phyloP scores from a whole-genome alignment of 805 yeast genomes.

The Saccharomycopsis javanensis region DNA sequence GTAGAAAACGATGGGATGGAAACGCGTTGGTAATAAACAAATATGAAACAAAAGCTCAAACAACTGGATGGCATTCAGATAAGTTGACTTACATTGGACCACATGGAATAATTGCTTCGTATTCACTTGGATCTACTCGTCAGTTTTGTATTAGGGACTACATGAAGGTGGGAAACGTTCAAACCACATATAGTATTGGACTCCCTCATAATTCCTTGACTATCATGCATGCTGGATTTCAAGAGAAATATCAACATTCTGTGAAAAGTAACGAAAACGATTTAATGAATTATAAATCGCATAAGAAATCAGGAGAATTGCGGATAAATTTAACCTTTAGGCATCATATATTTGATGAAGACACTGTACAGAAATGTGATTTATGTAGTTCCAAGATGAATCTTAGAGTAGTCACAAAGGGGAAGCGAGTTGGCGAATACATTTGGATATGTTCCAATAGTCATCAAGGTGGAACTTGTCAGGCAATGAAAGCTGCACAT shows the following conservation, averaged over 20 bases:
- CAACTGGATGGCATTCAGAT: slow-evolving; percentile 72
- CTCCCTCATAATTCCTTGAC: slow-evolving; percentile 60
- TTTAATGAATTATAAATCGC: slow-evolving; percentile 28
- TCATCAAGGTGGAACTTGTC: slow-evolving; percentile 22
- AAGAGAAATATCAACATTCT: slow-evolving; percentile 63
- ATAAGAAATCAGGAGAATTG: slow-evolving; percentile 38
- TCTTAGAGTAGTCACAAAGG: slow-evolving; percentile 45
- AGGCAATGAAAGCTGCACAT: slow-evolving; percentile 4
- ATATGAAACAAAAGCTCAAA: slow-evolving; percentile 39
- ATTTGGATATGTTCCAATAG: slow-evolving; percentile 55
- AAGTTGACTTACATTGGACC: slow-evolving; percentile 67
- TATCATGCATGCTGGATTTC: slow-evolving; percentile 72
- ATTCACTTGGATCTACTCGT: slow-evolving; percentile 61
- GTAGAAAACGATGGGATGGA: slow-evolving; percentile 20
- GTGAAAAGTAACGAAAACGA: slow-evolving; percentile 36
- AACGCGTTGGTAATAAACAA: slow-evolving; percentile 47
- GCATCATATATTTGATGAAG: slow-evolving; percentile 35
- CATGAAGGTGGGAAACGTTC: slow-evolving; percentile 17
- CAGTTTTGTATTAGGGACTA: slow-evolving; percentile 48
- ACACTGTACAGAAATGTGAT: slow-evolving; percentile 35
- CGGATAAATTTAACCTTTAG: slow-evolving; percentile 63
- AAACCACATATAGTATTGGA: slow-evolving; percentile 30
- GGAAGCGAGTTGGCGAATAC: slow-evolving; percentile 43
- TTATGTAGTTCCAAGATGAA: slow-evolving; percentile 35
- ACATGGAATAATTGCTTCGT: slow-evolving; percentile 53